A percentile compares a stretch with the other conserved stretches of the same genome.
phyloP scores from a whole-genome alignment of 768 basidiomycete species.

The Sarcodon sp. region DNA sequence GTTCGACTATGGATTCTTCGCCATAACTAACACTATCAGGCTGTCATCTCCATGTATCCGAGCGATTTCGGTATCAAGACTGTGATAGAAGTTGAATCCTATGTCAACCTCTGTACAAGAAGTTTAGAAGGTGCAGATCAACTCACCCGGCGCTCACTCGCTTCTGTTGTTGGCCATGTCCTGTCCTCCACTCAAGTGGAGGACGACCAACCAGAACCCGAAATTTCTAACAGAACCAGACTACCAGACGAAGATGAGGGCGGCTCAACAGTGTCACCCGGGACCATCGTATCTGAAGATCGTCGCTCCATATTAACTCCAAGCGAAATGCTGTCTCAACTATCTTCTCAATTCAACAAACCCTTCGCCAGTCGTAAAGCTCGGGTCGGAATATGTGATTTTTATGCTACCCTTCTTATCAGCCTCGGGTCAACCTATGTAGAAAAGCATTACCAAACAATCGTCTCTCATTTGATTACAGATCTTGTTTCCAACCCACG shows the following conservation, averaged over 20 bases:
- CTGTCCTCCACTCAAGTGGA: slow-evolving; percentile 76
- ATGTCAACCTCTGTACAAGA: slow-evolving; percentile 55
- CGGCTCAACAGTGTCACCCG: slow-evolving; percentile 28
- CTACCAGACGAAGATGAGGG: slow-evolving; percentile 36
- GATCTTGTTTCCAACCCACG: slow-evolving; percentile 61
- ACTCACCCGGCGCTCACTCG: slow-evolving; percentile 65
- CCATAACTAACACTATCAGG: slow-evolving; percentile 18
- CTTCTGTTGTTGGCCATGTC: slow-evolving; percentile 72
- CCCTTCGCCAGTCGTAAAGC: slow-evolving; percentile 51
- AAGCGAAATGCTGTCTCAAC: slow-evolving; percentile 68
- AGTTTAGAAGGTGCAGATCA: slow-evolving; percentile 78
- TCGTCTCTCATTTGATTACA: slow-evolving; percentile 65
- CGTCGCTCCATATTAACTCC: slow-evolving; percentile 61
- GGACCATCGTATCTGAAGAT: slow-evolving; percentile 33
- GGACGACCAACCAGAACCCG: slow-evolving; percentile 30
- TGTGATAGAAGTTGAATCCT: slow-evolving; percentile 62
- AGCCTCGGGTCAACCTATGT: slow-evolving; percentile 67
- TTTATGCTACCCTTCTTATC: slow-evolving; percentile 68
- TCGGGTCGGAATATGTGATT: slow-evolving; percentile 80
- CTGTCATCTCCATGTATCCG: slow-evolving; percentile 46
- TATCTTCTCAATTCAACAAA: slow-evolving; percentile 78
- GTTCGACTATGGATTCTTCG: not conserved
- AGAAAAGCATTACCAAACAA: slow-evolving; percentile 70
- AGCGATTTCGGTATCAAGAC: slow-evolving; percentile 42
- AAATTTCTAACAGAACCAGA: slow-evolving; percentile 43